A percentile compares a stretch with the other conserved stretches of the same genome.
Conservation (phyloP, 768 basidiomycete species). For the Gymnopilus dilepis region DNA sequence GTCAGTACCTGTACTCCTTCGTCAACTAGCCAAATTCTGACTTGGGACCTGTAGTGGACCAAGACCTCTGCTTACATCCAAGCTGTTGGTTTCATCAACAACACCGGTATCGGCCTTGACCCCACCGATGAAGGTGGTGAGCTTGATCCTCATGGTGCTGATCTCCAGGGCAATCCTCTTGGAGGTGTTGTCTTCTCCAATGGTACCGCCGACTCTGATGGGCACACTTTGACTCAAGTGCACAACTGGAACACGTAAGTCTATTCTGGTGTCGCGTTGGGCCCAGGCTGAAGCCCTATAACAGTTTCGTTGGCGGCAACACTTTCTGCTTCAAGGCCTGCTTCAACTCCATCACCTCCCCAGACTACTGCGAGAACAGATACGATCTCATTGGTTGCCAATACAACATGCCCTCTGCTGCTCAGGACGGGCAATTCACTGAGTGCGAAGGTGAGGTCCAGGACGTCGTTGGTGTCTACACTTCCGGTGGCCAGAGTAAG, state of each 20-base stretch:
- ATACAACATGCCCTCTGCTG: conserved; percentile 71
- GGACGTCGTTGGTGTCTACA: conserved; percentile 56
- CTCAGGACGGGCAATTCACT: conserved; percentile 60
- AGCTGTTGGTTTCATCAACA: conserved; percentile 68
- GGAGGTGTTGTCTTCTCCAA: conserved; percentile 74
- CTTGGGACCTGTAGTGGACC: conserved; percentile 29
- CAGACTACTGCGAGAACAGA: conserved; percentile 65
- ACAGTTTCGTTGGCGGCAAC: conserved; percentile 69
- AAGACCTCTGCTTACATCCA: conserved; percentile 63
- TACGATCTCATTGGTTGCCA: conserved; percentile 72
- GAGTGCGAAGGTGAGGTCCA: conserved; percentile 67
- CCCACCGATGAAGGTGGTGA: conserved; percentile 73
- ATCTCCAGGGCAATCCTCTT: conserved; percentile 76
- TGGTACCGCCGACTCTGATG: conserved; percentile 48
- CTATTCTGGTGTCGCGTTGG: background rate
- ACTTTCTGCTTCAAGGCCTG: conserved; percentile 74
- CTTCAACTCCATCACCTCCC: conserved; percentile 53
- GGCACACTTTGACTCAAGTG: conserved; percentile 55
- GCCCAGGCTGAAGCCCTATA: background rate
- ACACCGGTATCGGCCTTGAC: conserved; percentile 58
- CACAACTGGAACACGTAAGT: conserved; percentile 72
- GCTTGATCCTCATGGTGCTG: conserved; percentile 78
- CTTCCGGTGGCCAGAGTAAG: conserved; percentile 38
- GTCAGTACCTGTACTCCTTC: conserved; percentile 29
- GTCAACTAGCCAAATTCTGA: background rate